Conservation (phyloP, 2,329 filamentous ascomycete species). For the Thyridium curvatum region DNA sequence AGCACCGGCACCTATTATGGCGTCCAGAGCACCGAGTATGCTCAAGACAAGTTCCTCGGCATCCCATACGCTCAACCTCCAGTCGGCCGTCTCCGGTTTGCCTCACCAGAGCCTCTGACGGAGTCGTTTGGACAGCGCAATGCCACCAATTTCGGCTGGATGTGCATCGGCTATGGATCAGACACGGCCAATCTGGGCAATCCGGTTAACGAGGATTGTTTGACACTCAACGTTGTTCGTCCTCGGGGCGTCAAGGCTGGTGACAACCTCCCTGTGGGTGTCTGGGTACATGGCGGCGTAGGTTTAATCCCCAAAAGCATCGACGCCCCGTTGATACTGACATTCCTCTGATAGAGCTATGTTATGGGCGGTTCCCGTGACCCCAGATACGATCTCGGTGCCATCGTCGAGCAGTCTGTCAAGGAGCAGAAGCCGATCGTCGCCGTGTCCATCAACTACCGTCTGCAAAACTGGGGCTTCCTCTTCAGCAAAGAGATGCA, state of each 20-base stretch:
- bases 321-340: no score
- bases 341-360: constrained; percentile 13
- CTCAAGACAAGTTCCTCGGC: constrained; percentile 46
- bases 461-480: constrained; percentile 38
- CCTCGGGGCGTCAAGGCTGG: constrained; percentile 35
- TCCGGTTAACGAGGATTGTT: constrained; percentile 45
- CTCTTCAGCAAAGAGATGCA: constrained; percentile 62
- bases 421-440: constrained; percentile 6
- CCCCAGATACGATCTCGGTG: constrained; percentile 52
- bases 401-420: constrained; percentile 10
- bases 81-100: constrained; percentile 28
- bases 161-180: constrained; percentile 43
- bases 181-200: constrained; percentile 13
- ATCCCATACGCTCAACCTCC: constrained; percentile 47
- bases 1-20: constrained; percentile 30
- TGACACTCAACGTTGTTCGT: constrained; percentile 56
- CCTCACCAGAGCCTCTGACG: constrained; percentile 19
- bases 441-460: constrained; percentile 26
- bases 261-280: constrained; percentile 37
- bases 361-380: constrained; percentile 31
- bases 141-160: constrained; percentile 36
- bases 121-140: constrained; percentile 15
- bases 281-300: constrained; percentile 49
- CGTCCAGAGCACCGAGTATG: constrained; percentile 21
- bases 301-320: no score